Conservation (phyloP, 805 yeast species). For the Monosporozyma siamensis region DNA sequence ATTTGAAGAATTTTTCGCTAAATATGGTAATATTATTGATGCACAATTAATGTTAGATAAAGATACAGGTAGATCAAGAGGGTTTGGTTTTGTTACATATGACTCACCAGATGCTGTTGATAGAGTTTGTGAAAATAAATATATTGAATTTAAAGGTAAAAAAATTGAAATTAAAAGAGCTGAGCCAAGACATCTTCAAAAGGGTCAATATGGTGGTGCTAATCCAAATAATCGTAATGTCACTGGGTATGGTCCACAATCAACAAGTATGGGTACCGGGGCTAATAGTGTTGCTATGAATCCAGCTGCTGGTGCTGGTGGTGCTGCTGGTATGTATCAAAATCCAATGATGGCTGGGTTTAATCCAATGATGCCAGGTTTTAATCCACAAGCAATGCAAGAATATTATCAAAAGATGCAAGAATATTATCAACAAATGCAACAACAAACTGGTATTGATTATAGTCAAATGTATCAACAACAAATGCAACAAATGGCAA, state of each 20-base stretch:
- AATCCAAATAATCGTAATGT: slow-evolving; percentile 8
- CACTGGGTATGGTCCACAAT: slow-evolving; percentile 24
- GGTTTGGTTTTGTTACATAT: slow-evolving; percentile 93
- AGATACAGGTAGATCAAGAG: slow-evolving; percentile 94
- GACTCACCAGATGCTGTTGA: slow-evolving; percentile 94
- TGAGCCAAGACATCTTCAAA: slow-evolving; percentile 68
- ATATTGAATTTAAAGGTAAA: slow-evolving; percentile 76
- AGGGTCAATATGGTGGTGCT: slow-evolving; percentile 13
- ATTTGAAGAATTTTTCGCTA: slow-evolving; percentile 75
- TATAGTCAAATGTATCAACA: slow-evolving; percentile 30
- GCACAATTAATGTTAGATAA: slow-evolving; percentile 96
- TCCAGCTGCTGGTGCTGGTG: slow-evolving; percentile 8
- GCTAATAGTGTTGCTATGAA: not conserved
- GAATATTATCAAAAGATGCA: slow-evolving; percentile 59
- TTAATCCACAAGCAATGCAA: slow-evolving; percentile 48
- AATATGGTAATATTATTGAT: slow-evolving; percentile 86
- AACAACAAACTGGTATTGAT: slow-evolving; percentile 30
- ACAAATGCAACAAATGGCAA: slow-evolving; percentile 30
- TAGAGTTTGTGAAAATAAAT: slow-evolving; percentile 71
- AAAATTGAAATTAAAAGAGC: slow-evolving; percentile 79
- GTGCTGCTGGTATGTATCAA: slow-evolving; percentile 25
- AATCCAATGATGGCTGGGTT: slow-evolving; percentile 25
- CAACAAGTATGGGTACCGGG: slow-evolving; percentile 7
- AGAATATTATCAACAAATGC: slow-evolving; percentile 36
- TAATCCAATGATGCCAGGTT: slow-evolving; percentile 19